Evolutionary conservation across 2,329 filamentous ascomycete genomes (phyloP).

Genomic region (Talaromyces sp.): DNA sequence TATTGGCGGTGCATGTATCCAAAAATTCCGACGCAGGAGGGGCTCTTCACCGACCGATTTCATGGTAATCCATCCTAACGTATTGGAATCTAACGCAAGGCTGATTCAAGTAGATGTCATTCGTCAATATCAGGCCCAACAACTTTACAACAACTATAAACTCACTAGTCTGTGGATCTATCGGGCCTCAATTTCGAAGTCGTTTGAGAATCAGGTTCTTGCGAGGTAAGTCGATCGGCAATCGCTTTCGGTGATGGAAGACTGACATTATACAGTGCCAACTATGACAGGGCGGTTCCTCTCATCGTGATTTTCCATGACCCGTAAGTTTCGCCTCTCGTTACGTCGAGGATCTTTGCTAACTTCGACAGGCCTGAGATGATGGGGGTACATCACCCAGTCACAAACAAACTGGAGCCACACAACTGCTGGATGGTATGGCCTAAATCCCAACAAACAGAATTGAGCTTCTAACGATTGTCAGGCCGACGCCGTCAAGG

Average conservation of each 20-base stretch:
- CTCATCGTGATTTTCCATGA: slow-evolving; percentile 88
- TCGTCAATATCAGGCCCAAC: slow-evolving; percentile 69
- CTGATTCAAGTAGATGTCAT: slow-evolving; percentile 60
- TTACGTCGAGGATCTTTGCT: slow-evolving; percentile 13
- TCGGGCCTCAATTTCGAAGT: slow-evolving; percentile 66
- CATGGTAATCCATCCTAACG: slow-evolving; percentile 45
- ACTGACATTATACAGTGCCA: slow-evolving; percentile 47
- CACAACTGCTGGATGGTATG: slow-evolving; percentile 88
- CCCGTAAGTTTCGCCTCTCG: slow-evolving; percentile 56
- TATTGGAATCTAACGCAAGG: background rate
- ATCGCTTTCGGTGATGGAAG: background rate
- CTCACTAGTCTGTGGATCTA: slow-evolving; percentile 82
- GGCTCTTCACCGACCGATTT: slow-evolving; percentile 53
- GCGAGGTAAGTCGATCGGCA: slow-evolving; percentile 56
- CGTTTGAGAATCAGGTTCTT: slow-evolving; percentile 82
- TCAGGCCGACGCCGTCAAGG: slow-evolving; percentile 75
- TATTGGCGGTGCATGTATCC: slow-evolving; percentile 90
- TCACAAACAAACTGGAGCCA: slow-evolving; percentile 71
- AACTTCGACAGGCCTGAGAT: slow-evolving; percentile 60
- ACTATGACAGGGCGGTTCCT: slow-evolving; percentile 63
- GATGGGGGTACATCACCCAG: slow-evolving; percentile 62
- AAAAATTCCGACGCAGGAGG: slow-evolving; percentile 41
- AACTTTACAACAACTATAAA: slow-evolving; percentile 66
- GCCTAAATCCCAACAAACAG: slow-evolving; percentile 23
- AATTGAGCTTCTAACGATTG: slow-evolving; percentile 24